These are phyloP conservation scores for Tremellales sp. DNA, from an alignment of 1,284 basidiomycete genomes.

Conservation along the genomic window DNA sequence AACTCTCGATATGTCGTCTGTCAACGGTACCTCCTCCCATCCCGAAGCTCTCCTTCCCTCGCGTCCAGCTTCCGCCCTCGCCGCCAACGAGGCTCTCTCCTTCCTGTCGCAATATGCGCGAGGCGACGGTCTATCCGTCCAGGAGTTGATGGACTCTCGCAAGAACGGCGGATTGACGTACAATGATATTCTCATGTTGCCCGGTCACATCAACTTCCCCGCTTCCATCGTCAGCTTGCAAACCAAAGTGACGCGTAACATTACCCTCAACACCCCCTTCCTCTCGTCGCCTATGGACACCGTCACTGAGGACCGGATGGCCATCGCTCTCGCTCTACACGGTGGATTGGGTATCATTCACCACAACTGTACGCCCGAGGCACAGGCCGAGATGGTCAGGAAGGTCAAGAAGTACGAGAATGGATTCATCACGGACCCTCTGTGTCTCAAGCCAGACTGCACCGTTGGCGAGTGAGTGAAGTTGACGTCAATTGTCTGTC, in stretches of 20 bases:
- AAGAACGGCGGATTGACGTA: slow-evolving; percentile 93
- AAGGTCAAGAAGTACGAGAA: slow-evolving; percentile 98
- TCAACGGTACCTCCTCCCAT: too few species aligned
- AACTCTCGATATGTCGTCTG: neutral
- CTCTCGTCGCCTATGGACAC: slow-evolving; percentile 99
- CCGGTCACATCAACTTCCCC: slow-evolving; percentile 95
- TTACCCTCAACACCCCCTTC: slow-evolving; percentile 91
- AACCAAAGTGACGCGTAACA: slow-evolving; percentile 83
- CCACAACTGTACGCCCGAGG: slow-evolving; percentile 85
- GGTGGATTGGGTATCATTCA: slow-evolving; percentile 99
- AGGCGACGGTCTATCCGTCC: slow-evolving; percentile 80
- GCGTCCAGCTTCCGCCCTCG: slow-evolving; percentile 18
- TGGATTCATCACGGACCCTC: slow-evolving; percentile 95
- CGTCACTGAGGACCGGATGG: slow-evolving; percentile 96
- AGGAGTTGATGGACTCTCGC: slow-evolving; percentile 85
- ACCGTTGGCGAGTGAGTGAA: slow-evolving; percentile 66
- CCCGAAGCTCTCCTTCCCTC: too few species aligned
- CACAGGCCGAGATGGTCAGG: slow-evolving; percentile 94
- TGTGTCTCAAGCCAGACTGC: slow-evolving; percentile 74
- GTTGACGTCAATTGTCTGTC: neutral
- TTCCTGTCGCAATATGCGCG: slow-evolving; percentile 68
- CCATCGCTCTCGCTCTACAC: slow-evolving; percentile 87
- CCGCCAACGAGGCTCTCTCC: slow-evolving; percentile 57
- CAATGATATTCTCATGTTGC: slow-evolving; percentile 87
- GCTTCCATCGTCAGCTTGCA: slow-evolving; percentile 69